These are phyloP conservation scores for Claviceps citrina DNA, from an alignment of 2,329 filamentous ascomycete genomes.

Conservation along the genomic window DNA sequence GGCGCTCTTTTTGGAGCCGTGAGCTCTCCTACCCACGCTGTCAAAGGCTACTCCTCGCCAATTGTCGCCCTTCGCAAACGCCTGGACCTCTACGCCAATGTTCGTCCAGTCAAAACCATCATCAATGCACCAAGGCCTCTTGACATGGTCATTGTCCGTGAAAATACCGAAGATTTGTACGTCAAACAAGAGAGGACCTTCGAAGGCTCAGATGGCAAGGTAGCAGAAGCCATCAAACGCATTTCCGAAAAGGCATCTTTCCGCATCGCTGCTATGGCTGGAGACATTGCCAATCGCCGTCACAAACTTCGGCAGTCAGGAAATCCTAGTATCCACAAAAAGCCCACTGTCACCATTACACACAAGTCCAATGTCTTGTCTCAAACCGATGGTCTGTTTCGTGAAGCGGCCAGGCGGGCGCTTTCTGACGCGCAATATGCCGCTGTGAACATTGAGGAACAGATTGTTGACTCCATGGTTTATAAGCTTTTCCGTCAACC, in stretches of 20 bases:
- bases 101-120: constrained; percentile 83
- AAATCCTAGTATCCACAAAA: constrained; percentile 43
- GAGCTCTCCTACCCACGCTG: constrained; percentile 74
- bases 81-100: constrained; percentile 91
- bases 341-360: constrained; percentile 79
- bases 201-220: constrained; percentile 59
- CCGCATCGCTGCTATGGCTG: constrained; percentile 84
- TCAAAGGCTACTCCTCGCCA: constrained; percentile 89
- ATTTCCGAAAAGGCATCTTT: constrained; percentile 74
- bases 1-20: constrained; percentile 94
- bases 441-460: constrained; percentile 66
- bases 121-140: constrained; percentile 52
- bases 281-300: constrained; percentile 78
- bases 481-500: constrained; percentile 99
- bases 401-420: constrained; percentile 58
- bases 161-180: constrained; percentile 97
- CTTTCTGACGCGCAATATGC: constrained; percentile 51
- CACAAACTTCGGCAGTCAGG: constrained; percentile 59
- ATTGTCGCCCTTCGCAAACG: constrained; percentile 94
- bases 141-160: constrained; percentile 94
- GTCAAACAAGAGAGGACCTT: constrained; percentile 91
- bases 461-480: constrained; percentile 98
- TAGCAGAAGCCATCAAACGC: constrained; percentile 95
- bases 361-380: constrained; percentile 97
- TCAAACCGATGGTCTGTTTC: constrained; percentile 93